Conservation (phyloP, 768 basidiomycete genomes). For the Leccinum incarnatum region DNA sequence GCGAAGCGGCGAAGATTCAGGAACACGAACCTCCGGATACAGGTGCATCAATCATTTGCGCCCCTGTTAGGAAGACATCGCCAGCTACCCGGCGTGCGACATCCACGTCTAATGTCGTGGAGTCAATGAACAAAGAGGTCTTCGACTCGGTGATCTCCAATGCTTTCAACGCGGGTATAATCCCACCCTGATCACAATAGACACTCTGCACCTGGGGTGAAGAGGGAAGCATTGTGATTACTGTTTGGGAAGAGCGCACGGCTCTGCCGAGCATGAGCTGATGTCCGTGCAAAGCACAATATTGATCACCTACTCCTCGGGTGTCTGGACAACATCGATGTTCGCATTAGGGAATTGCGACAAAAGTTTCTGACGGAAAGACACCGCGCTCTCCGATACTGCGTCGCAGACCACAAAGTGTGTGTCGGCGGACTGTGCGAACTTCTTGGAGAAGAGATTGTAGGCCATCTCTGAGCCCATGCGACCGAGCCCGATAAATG, state of each 20-base stretch:
- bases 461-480: slow-evolving; percentile 89
- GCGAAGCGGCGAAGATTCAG: neutral
- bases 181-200: slow-evolving; percentile 58
- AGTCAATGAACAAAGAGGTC: slow-evolving; percentile 76
- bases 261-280: slow-evolving; percentile 45
- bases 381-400: slow-evolving; percentile 50
- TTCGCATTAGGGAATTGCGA: slow-evolving; percentile 56
- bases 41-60: slow-evolving; percentile 86
- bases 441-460: slow-evolving; percentile 78
- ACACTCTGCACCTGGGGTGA: slow-evolving; percentile 83
- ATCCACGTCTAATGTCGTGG: slow-evolving; percentile 83
- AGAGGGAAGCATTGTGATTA: slow-evolving; percentile 91
- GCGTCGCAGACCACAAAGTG: slow-evolving; percentile 81
- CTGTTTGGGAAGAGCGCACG: slow-evolving; percentile 54
- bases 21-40: slow-evolving; percentile 78
- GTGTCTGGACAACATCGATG: slow-evolving; percentile 57
- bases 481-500: slow-evolving; percentile 83
- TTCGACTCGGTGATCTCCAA: slow-evolving; percentile 39
- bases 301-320: slow-evolving; percentile 61
- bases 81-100: slow-evolving; percentile 66
- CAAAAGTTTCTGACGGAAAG: slow-evolving; percentile 57
- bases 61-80: slow-evolving; percentile 52
- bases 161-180: slow-evolving; percentile 59
- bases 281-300: neutral
- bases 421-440: slow-evolving; percentile 48